Percentiles rank a stretch among this genome's conserved stretches.
Conservation (phyloP, 1,284 basidiomycete species). For the Austroboletus novae-zelandiae region DNA sequence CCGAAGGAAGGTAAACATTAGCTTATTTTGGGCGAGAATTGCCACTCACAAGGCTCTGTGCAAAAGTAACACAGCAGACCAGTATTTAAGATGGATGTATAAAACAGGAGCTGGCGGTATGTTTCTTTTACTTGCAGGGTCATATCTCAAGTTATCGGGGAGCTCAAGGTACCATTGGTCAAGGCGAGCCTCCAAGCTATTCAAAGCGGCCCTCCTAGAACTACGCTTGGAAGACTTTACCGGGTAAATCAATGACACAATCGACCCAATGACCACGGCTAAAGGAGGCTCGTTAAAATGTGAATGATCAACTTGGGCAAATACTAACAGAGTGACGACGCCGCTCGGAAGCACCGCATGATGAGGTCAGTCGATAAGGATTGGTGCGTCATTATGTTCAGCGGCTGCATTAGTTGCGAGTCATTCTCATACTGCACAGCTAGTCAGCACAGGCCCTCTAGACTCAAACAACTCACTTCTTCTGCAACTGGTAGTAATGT, state of each 20-base stretch:
- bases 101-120: slow-evolving; percentile 65
- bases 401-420: slow-evolving; percentile 3
- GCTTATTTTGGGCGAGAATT: neutral
- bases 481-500: slow-evolving; percentile 62
- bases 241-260: slow-evolving; percentile 74
- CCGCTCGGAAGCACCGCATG: slow-evolving; percentile 60
- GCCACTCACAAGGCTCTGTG: slow-evolving; percentile 77
- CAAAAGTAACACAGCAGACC: slow-evolving; percentile 72
- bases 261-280: slow-evolving; percentile 64
- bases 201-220: slow-evolving; percentile 48
- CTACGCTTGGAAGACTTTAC: slow-evolving; percentile 51
- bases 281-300: slow-evolving; percentile 5
- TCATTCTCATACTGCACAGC: slow-evolving; percentile 51
- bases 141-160: slow-evolving; percentile 63
- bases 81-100: slow-evolving; percentile 76
- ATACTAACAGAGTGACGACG: slow-evolving; percentile 57
- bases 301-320: slow-evolving; percentile 1
- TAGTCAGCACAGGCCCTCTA: slow-evolving; percentile 6
- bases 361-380: slow-evolving; percentile 46
- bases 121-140: slow-evolving; percentile 48
- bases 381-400: slow-evolving; percentile 5
- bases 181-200: slow-evolving; percentile 62
- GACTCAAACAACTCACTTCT: slow-evolving; percentile 35
- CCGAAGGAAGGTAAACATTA: slow-evolving; percentile 5
- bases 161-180: slow-evolving; percentile 77